Conservation (phyloP, 768 basidiomycete species). For the Pleurotus tuoliensis region DNA sequence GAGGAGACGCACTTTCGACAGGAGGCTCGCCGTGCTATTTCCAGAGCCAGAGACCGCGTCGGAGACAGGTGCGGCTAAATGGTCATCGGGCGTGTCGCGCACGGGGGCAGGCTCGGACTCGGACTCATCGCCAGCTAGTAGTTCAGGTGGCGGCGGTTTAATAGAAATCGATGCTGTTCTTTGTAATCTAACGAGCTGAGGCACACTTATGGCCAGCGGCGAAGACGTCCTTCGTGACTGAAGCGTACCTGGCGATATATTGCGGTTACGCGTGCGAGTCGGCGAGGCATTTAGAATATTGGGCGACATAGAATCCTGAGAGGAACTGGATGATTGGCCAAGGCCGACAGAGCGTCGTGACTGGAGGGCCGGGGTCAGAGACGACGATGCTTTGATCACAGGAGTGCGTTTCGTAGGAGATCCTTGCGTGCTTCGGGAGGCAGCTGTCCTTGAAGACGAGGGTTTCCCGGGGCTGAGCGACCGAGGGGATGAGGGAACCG, state of each 20-base stretch:
- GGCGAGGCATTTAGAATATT: neutral
- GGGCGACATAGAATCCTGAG: neutral
- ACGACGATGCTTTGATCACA: neutral
- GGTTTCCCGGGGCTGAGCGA: slow-evolving; percentile 63
- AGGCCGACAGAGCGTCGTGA: slow-evolving; percentile 1
- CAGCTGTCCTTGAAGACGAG: slow-evolving; percentile 25
- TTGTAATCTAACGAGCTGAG: slow-evolving; percentile 3
- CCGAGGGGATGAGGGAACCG: slow-evolving; percentile 56
- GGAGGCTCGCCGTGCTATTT: slow-evolving; percentile 2
- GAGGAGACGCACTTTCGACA: slow-evolving; percentile 69
- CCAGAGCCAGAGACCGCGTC: slow-evolving; percentile 4
- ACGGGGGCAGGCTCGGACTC: neutral
- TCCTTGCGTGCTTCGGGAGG: slow-evolving; percentile 23
- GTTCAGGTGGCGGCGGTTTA: neutral
- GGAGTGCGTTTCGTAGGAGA: slow-evolving; percentile 57
- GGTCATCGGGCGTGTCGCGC: neutral
- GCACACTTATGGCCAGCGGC: neutral
- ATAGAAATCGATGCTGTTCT: neutral
- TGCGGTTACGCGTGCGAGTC: neutral
- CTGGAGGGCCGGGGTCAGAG: neutral
- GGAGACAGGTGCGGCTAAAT: neutral
- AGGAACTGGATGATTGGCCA: slow-evolving; percentile 1
- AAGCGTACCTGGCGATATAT: slow-evolving; percentile 4
- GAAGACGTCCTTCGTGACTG: slow-evolving; percentile 4
- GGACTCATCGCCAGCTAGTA: neutral